Evolutionary conservation across 768 basidiomycete species (phyloP).

Genomic region (Agaricus bisporus): DNA sequence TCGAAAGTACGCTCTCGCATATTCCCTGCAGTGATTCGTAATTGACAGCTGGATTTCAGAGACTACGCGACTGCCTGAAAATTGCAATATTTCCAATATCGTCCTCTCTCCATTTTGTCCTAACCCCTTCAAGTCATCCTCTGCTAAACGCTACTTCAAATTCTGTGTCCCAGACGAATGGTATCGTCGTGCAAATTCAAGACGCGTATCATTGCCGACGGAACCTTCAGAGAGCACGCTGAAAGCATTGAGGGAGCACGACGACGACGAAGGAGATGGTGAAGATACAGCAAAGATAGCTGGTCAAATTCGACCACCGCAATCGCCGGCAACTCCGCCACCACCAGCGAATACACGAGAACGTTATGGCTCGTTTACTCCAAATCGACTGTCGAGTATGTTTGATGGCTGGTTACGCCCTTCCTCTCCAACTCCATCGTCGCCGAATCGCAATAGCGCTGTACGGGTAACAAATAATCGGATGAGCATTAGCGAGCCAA

Average conservation of each 20-base stretch:
- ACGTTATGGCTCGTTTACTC: constrained; percentile 49
- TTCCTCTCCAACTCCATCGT: constrained; percentile 27
- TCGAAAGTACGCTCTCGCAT: constrained; percentile 41
- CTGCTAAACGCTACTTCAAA: constrained; percentile 41
- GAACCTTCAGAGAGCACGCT: constrained; percentile 50
- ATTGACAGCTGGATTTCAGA: constrained; percentile 21
- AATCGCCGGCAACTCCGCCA: constrained; percentile 5
- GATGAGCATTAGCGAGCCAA: constrained; percentile 71
- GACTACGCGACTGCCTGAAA: constrained; percentile 36
- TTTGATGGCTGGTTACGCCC: constrained; percentile 62
- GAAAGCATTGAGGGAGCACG: constrained; percentile 42
- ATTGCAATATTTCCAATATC: constrained; percentile 37
- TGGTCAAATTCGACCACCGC: constrained; percentile 15
- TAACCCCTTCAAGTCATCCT: constrained; percentile 34
- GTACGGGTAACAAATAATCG: constrained; percentile 31
- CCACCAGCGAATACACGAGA: constrained; percentile 29
- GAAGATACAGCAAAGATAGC: constrained; percentile 60
- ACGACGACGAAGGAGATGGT: constrained; percentile 35
- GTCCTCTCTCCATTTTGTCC: constrained; percentile 31
- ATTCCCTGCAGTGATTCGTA: background rate
- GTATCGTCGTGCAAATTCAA: constrained; percentile 67
- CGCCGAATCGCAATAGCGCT: constrained; percentile 27
- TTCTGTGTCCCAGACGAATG: constrained; percentile 76
- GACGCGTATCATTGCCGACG: constrained; percentile 38
- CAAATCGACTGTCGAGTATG: constrained; percentile 56